Conservation (phyloP, 1,139 yeast species). For the Candida frijolesensis region DNA sequence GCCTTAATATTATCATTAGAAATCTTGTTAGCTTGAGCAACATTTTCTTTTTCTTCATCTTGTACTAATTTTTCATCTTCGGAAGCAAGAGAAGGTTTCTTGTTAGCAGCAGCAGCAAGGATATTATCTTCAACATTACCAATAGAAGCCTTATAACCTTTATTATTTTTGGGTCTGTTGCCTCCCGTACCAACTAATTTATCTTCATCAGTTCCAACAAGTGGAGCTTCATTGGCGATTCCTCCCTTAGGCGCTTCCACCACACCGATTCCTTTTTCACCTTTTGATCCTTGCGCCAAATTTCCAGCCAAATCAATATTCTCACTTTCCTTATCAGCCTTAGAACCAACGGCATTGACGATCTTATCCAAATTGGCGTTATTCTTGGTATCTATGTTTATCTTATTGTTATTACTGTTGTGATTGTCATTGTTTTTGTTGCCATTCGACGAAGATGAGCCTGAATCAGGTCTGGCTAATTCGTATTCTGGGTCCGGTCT, state of each 20-base stretch:
- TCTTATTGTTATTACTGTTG: background rate
- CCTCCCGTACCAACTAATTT: slow-evolving; percentile 25
- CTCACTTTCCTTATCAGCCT: slow-evolving; percentile 16
- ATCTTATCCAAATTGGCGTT: slow-evolving; percentile 17
- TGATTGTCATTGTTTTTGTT: slow-evolving; percentile 7
- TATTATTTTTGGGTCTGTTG: slow-evolving; percentile 9
- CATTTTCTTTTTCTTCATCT: background rate
- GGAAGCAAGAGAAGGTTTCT: background rate
- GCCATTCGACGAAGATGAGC: slow-evolving; percentile 1
- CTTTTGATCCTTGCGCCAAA: slow-evolving; percentile 44
- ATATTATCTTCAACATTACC: slow-evolving; percentile 5
- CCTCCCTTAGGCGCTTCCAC: slow-evolving; percentile 55
- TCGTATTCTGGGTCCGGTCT: slow-evolving; percentile 33
- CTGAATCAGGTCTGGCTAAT: slow-evolving; percentile 21
- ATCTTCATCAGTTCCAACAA: slow-evolving; percentile 48
- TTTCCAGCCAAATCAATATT: slow-evolving; percentile 41
- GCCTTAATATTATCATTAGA: slow-evolving; percentile 10
- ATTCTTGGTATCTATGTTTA: slow-evolving; percentile 4
- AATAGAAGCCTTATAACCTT: slow-evolving; percentile 11
- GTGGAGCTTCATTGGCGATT: slow-evolving; percentile 48
- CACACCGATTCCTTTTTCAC: slow-evolving; percentile 46
- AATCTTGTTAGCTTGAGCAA: slow-evolving; percentile 2
- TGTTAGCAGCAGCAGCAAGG: slow-evolving; percentile 4
- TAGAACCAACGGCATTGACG: slow-evolving; percentile 17
- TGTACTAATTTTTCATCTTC: no score